Base-by-base conservation (phyloP, 2,329 filamentous ascomycete genomes). In the Cytospora paraplurivora region DNA sequence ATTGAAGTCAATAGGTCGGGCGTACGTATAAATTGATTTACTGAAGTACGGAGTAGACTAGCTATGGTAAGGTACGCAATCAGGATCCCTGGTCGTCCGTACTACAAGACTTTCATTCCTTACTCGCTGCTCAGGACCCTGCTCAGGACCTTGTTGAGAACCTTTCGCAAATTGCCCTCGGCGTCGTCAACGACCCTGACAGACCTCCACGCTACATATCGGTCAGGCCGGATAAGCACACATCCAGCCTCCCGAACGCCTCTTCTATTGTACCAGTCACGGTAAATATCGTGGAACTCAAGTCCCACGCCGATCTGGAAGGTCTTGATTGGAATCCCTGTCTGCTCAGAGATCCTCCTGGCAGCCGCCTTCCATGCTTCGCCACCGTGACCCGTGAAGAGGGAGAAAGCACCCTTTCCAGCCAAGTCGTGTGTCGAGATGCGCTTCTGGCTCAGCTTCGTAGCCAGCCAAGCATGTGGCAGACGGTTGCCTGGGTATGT, bases 391-490 rank as follows among this genome's bases (percentile, higher is more conserved):
- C 82, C 81, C 0, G 77, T 79, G 5, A 80, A 67, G 5, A 80
- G 66, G 12, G 70, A 72, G 66, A 82, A 83, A 0, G 66, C 68
- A 1, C 81, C 79, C 62, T 83, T 75, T 0, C 82, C 83, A 0
- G 79, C 79, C 5, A 85, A 70, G 69, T 86, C 83, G 34, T 81
- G 76, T 0, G 82, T 85, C 4, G 81, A 84, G 41, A 82, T 71
- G 1, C 21, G 33, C 19, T n/a, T 51, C 58, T 53, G 73, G 21
- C 75, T 68, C n/a, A 70, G 65, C 12, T 57, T 59, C 38, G 74
- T 75, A 69, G 82, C 78, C 8, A 86, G 71, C 83, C 83, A 85
- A 0, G 77, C 82, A 72, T 86, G 83, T 1, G 84, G 83, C 6
- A 85, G 70, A 12, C 82, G 74, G 21, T 77, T 76, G 7, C 84